These are phyloP conservation scores for Yarrowia divulgata DNA, from an alignment of 805 yeast genomes.

Conservation along the genomic window DNA sequence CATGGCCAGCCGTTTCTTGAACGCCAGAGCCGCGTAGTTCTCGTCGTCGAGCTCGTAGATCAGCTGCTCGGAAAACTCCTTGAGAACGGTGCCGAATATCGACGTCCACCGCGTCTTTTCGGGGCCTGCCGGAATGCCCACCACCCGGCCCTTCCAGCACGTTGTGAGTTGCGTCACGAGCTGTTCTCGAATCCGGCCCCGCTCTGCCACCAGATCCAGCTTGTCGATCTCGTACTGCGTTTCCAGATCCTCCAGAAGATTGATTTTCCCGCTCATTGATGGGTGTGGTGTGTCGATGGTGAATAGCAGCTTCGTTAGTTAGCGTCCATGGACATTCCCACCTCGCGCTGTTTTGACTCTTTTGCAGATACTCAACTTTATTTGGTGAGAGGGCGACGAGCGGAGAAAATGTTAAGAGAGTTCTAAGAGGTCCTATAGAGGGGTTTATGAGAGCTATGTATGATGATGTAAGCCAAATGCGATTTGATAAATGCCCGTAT, in stretches of 20 bases:
- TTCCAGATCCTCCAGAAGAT: slow-evolving; percentile 15
- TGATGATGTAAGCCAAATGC: too few species aligned
- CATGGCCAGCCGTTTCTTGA: slow-evolving; percentile 9
- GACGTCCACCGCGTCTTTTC: slow-evolving; percentile 2
- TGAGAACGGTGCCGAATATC: not conserved
- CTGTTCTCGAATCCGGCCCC: not conserved
- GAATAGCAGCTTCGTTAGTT: not conserved
- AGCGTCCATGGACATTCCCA: not conserved
- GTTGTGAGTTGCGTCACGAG: slow-evolving; percentile 4
- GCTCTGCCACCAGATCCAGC: slow-evolving; percentile 1
- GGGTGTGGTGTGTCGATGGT: not conserved
- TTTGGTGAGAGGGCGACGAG: too few species aligned
- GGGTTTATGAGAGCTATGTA: too few species aligned
- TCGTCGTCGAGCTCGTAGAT: slow-evolving; percentile 18
- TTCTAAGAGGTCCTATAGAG: too few species aligned
- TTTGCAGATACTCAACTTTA: not conserved
- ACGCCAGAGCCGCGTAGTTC: slow-evolving; percentile 21
- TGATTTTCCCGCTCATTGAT: not conserved
- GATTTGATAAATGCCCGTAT: too few species aligned
- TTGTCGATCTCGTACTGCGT: slow-evolving; percentile 25
- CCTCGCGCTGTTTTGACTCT: not conserved
- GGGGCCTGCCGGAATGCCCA: not conserved
- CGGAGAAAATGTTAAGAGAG: too few species aligned
- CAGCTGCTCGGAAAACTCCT: slow-evolving; percentile 12
- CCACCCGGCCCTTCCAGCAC: not conserved